Percentiles rank a stretch among this genome's conserved stretches.
phyloP scores from a whole-genome alignment of 1,284 basidiomycete species.

The Rhodotorula sp. region DNA sequence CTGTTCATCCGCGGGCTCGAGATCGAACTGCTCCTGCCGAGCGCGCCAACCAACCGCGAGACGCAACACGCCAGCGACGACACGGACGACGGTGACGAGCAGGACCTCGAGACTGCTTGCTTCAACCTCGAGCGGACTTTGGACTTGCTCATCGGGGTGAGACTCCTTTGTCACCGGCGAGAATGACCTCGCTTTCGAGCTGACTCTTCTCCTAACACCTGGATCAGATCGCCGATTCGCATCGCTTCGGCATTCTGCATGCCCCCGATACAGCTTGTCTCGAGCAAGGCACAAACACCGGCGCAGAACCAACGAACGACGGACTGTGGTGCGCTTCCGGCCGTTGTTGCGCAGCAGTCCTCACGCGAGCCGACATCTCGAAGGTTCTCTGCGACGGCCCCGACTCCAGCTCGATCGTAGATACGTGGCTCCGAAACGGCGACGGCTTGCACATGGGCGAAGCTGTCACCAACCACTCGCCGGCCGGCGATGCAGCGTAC shows the following conservation, averaged over 20 bases:
- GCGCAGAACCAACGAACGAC: slow-evolving; percentile 1
- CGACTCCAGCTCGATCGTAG: no score
- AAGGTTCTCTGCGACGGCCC: no score
- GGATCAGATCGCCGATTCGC: slow-evolving; percentile 33
- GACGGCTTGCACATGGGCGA: no score
- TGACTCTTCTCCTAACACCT: neutral
- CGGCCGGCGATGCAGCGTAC: no score
- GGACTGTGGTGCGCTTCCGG: slow-evolving; percentile 18
- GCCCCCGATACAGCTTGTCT: slow-evolving; percentile 1
- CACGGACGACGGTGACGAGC: slow-evolving; percentile 19
- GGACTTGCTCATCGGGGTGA: slow-evolving; percentile 33
- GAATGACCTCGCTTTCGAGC: neutral
- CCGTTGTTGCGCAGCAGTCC: no score
- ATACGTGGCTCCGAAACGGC: no score
- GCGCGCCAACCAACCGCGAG: neutral
- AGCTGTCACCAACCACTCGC: no score
- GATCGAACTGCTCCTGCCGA: neutral
- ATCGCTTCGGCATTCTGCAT: slow-evolving; percentile 33
- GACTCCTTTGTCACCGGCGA: neutral
- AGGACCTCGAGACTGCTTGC: slow-evolving; percentile 22
- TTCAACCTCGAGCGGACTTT: slow-evolving; percentile 28
- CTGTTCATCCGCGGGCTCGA: neutral
- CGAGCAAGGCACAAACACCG: neutral
- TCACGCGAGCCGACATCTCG: no score
- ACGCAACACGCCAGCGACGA: neutral